A percentile compares a stretch with the other conserved stretches of the same genome.
phyloP scores from a whole-genome alignment of 306 rosid species.

The Pyrus pyrifolia region DNA sequence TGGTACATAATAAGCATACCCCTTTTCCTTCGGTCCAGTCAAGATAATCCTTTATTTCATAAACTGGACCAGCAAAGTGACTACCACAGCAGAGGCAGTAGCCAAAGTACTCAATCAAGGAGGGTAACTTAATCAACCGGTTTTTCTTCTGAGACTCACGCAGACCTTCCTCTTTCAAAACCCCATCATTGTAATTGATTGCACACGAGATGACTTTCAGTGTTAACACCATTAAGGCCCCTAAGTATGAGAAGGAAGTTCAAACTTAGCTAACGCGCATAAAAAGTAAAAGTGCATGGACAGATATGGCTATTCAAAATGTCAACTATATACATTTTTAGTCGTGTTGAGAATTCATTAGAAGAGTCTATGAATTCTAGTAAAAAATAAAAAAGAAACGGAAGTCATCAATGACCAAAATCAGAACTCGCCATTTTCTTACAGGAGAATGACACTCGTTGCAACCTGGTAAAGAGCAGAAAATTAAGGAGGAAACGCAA shows the following conservation, averaged over 20 bases:
- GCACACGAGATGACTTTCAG: constrained; percentile 86
- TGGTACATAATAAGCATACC: constrained; percentile 33
- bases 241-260: constrained; percentile 33
- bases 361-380: not conserved
- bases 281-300: not conserved
- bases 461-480: not conserved
- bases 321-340: not conserved
- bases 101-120: constrained; percentile 72
- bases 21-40: constrained; percentile 92
- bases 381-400: not conserved
- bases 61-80: constrained; percentile 98
- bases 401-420: not conserved
- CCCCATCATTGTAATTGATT: constrained; percentile 84
- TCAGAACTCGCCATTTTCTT: not conserved
- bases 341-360: not conserved
- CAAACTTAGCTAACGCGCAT: constrained; percentile 8
- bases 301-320: not conserved
- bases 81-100: constrained; percentile 89
- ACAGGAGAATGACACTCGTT: not conserved
- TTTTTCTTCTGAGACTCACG: constrained; percentile 78
- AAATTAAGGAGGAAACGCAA: not conserved
- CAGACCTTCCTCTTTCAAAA: constrained; percentile 74
- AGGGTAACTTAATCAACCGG: constrained; percentile 66
- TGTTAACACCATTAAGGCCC: constrained; percentile 90
- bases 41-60: constrained; percentile 85